Percentiles rank a stretch among this genome's conserved stretches.
Conservation (phyloP, 1,284 basidiomycete genomes). For the Heterobasidion occidentale region DNA sequence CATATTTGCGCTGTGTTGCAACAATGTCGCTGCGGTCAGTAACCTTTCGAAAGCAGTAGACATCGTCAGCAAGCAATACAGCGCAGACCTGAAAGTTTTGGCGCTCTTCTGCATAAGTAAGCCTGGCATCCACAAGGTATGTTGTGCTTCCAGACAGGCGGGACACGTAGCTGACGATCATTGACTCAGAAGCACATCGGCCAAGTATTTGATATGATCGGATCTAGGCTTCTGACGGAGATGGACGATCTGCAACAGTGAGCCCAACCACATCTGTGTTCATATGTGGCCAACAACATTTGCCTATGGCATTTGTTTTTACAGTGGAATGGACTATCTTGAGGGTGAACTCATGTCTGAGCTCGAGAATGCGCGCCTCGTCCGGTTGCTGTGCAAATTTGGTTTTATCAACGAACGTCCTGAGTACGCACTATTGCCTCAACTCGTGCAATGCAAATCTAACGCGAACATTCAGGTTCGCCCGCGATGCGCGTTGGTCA, state of each 20-base stretch:
- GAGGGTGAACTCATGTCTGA: slow-evolving; percentile 85
- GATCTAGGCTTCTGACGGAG: slow-evolving; percentile 69
- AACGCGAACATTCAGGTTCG: slow-evolving; percentile 53
- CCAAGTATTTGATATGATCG: slow-evolving; percentile 76
- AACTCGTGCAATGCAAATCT: neutral
- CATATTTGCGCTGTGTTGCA: slow-evolving; percentile 75
- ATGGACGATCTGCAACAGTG: slow-evolving; percentile 80
- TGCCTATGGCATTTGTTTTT: neutral
- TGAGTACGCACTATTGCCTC: slow-evolving; percentile 52
- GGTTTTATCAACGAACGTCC: slow-evolving; percentile 98
- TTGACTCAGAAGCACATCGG: slow-evolving; percentile 53
- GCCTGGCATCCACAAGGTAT: slow-evolving; percentile 54
- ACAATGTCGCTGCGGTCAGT: slow-evolving; percentile 50
- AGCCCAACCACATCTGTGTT: slow-evolving; percentile 13
- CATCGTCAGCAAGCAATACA: slow-evolving; percentile 68
- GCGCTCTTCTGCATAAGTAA: slow-evolving; percentile 76
- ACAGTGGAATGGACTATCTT: slow-evolving; percentile 72
- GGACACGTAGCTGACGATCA: neutral
- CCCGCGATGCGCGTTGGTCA: slow-evolving; percentile 92
- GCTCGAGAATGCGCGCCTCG: slow-evolving; percentile 95
- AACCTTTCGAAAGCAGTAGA: slow-evolving; percentile 78
- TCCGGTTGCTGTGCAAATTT: slow-evolving; percentile 89
- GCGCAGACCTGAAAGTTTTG: slow-evolving; percentile 75
- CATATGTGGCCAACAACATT: neutral
- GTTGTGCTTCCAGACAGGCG: neutral